Conservation (phyloP, 2,329 filamentous ascomycete genomes). For the Chalara sp. region DNA sequence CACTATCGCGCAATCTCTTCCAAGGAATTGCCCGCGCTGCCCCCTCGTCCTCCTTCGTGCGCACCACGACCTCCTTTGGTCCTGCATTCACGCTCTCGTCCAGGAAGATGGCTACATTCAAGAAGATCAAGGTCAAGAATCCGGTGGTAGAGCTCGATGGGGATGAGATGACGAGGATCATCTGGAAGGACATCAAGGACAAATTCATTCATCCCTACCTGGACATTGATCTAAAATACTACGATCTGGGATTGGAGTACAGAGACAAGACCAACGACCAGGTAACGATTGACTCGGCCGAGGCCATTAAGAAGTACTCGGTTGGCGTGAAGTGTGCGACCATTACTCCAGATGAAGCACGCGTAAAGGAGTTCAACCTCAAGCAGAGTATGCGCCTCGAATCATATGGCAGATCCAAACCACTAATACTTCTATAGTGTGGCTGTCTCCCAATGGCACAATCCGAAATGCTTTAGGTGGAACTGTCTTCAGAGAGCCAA, state of each 20-base stretch:
- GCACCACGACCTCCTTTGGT: constrained; percentile 10
- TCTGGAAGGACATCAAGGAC: constrained; percentile 99
- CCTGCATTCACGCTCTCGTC: constrained; percentile 23
- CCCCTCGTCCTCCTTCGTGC: neutral
- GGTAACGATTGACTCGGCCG: constrained; percentile 89
- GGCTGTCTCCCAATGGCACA: constrained; percentile 95
- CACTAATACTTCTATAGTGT: constrained; percentile 55
- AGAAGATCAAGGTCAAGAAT: constrained; percentile 99
- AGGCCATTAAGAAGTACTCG: constrained; percentile 98
- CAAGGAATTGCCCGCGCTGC: neutral
- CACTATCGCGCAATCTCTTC: constrained; percentile 9
- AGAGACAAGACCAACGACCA: constrained; percentile 94
- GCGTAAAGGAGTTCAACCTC: constrained; percentile 95
- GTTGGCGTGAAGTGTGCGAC: constrained; percentile 99
- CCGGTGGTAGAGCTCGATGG: constrained; percentile 97
- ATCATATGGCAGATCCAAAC: neutral
- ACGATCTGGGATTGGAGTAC: constrained; percentile 88
- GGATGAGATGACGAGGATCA: constrained; percentile 94
- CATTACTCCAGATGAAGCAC: constrained; percentile 94
- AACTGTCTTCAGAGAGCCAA: constrained; percentile 98
- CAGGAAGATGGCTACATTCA: constrained; percentile 48
- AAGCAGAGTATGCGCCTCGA: constrained; percentile 74
- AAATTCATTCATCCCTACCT: constrained; percentile 97
- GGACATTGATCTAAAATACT: constrained; percentile 97
- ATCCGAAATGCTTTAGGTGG: constrained; percentile 73